Evolutionary conservation across 495 filamentous ascomycete genomes (phyloP).

Genomic region (Xanthoparmelia taractica): DNA sequence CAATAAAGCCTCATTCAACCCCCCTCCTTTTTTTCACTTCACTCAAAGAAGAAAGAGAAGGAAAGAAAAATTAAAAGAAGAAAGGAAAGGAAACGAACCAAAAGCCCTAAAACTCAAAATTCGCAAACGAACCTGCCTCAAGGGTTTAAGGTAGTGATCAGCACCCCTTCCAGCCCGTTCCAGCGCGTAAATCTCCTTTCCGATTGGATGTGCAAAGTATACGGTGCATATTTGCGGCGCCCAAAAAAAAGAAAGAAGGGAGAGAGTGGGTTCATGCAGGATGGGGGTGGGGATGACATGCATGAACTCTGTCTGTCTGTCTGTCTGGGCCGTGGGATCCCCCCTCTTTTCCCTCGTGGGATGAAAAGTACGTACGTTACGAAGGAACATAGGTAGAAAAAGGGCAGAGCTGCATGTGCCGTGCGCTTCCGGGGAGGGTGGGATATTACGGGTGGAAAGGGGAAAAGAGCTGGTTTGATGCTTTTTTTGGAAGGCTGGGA

Average conservation of each 20-base stretch:
- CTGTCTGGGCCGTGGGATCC: too few relatives aligned
- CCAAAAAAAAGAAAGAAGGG: not conserved
- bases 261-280: not conserved
- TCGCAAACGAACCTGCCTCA: too few relatives aligned
- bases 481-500: not conserved
- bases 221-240: not conserved
- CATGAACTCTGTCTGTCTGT: not conserved
- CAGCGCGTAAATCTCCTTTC: not conserved
- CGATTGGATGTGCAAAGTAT: not conserved
- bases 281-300: not conserved
- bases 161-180: too few relatives aligned
- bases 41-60: not conserved
- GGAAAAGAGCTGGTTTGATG: not conserved
- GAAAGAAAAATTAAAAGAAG: too few relatives aligned
- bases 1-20: not conserved
- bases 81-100: too few relatives aligned
- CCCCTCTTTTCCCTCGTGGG: too few relatives aligned
- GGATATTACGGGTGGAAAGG: too few relatives aligned
- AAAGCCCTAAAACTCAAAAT: too few relatives aligned
- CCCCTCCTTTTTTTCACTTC: too few relatives aligned
- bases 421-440: not conserved
- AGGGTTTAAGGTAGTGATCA: too few relatives aligned
- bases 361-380: too few relatives aligned
- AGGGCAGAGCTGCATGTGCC: not conserved
- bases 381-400: too few relatives aligned